Evolutionary conservation across 345 rosid genomes (phyloP), one percentile per base, ranked within the genome.

Genomic region (Cardamine resedifolia): DNA sequence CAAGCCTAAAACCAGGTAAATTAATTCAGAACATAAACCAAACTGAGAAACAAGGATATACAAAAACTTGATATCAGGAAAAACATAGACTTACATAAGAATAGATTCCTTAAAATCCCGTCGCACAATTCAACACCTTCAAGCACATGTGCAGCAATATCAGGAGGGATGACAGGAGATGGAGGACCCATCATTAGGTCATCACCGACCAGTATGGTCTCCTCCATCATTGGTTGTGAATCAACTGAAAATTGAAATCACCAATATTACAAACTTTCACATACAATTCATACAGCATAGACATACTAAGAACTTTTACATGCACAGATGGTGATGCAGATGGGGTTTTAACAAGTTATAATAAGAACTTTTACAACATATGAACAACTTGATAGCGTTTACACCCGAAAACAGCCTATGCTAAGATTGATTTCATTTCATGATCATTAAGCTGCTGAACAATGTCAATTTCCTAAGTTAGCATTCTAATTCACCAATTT

Each of bases 111-210:
- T 74, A 91, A 80, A 51, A 88, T 81, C 44, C 93, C 93, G 66
- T 95, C 94, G 20, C 99, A 91, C 63, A 95, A 67, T 23, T 91
- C 84, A 67, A 95, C 87, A 47, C 96, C 97, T 82, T 89, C 85
- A 39, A 94, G 85, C 55, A 94, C 95, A 70, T 91, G 93, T 49
- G 96, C 72, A 34, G 99, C 94, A 47, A 91, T 95, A 81, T 95
- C 99, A 70, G 84, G 87, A 41, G 97, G 96, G 67, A 91, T 84
- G 79, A 90, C 33, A 56, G 97, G 96, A 50, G 96, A 91, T 55
- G 97, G 96, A 34, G 90, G 96, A 18, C 98, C 96, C 88, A 50
- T 83, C 99, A 95, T 95, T 2, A 95, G 80, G 81, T 95, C 97
- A 71, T 90, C 99, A 59, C 96, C 93, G 2, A 91, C 97, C 83